Evolutionary conservation across 768 basidiomycete species (phyloP), one percentile per base, ranked within the genome.

Genomic region (Daedaleopsis sinensis): DNA sequence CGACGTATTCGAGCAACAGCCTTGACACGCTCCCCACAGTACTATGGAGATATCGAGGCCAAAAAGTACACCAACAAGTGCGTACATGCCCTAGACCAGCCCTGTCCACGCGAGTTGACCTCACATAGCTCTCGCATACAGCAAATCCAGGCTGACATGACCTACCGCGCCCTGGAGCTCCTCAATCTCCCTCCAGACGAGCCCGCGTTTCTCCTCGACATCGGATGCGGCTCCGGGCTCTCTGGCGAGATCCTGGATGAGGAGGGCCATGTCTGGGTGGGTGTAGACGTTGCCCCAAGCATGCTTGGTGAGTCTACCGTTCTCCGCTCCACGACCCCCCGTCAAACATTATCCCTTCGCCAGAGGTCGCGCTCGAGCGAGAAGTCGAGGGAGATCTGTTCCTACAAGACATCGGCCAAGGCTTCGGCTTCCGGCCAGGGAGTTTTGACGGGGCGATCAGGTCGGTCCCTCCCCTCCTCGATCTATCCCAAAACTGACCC

Each of bases 381-480:
- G 93, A 98, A 71, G 91, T 98, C 0, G 94, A 96, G 65, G 97
- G 97, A 3, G 97, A 99, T 74, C 78, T 99, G 23, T 96, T 99
- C 73, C 74, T 98, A 37, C 96, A 98, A 67, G 97, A 99, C 70
- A 97, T 98, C 46, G 97, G 97, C 0, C 97, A 99, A 73, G 97
- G 97, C 0, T 92, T 98, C 69, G 95, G 96, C 8, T 99, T 97
- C 74, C 84, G 97, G 43, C 93, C 97, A 58, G 97, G 96, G 62
- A 91, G 91, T 64, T 98, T 99, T 72, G 97, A 99, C 72, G 97
- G 96, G 43, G 96, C 94, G 7, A 98, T 99, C 70, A 96, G 95
- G 95, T 91, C 39, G 37, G 79, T 68, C 21, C 21, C 55, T 50
- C 43, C 42, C 39, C 37, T 16, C 67, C 27, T 37, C 10, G 42